Percentiles rank a stretch among this genome's conserved stretches.
Conservation (phyloP, 2,329 filamentous ascomycete species). For the Biscogniauxia mediterranea region DNA sequence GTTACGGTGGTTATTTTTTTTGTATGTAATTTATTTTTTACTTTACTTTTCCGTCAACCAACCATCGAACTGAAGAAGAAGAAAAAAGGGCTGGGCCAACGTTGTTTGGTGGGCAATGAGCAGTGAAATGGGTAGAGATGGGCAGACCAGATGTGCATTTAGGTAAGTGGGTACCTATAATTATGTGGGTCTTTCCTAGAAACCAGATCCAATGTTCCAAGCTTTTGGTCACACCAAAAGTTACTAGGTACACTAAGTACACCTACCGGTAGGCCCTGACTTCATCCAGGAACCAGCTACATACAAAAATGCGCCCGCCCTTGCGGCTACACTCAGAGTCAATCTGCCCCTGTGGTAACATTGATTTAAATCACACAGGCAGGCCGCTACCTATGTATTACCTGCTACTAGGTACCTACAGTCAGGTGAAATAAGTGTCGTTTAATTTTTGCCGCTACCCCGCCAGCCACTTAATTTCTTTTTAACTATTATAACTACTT, state of each 20-base stretch:
- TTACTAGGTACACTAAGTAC: not conserved
- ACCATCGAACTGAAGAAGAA: not conserved
- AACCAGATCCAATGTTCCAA: not conserved
- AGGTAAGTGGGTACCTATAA: not conserved
- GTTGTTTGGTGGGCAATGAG: not conserved
- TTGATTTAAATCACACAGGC: not conserved
- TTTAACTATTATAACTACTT: no score
- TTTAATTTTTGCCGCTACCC: no score
- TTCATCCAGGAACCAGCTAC: not conserved
- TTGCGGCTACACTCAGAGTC: not conserved
- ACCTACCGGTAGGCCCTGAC: not conserved
- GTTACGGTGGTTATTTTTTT: not conserved
- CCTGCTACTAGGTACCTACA: no score
- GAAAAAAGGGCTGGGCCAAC: not conserved
- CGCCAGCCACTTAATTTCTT: no score
- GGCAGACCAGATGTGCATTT: not conserved
- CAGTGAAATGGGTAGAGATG: not conserved
- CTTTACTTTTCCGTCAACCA: not conserved
- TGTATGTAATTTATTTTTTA: not conserved
- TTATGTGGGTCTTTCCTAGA: not conserved
- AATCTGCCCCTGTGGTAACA: not conserved
- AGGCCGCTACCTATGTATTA: not conserved
- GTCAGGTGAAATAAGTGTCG: no score
- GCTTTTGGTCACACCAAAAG: not conserved
- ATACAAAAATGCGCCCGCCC: not conserved